Evolutionary conservation across 2,329 filamentous ascomycete genomes (phyloP).

Genomic region (Hymenoscyphus linearis): DNA sequence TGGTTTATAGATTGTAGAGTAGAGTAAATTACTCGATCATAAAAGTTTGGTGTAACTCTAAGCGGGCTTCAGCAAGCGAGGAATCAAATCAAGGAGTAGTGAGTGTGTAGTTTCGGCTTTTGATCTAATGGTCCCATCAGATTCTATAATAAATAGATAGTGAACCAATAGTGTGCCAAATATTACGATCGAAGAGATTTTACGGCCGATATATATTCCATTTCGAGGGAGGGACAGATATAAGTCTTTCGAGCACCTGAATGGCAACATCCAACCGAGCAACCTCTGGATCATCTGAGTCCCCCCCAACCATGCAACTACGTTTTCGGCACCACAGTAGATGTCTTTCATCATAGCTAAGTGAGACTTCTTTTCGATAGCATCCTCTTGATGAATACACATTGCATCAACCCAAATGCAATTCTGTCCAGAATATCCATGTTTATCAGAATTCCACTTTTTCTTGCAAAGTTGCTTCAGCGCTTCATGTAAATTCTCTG

Average conservation of each 20-base stretch:
- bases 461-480: slow-evolving; percentile 1
- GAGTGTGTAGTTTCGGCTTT: too few species aligned
- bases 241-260: background rate
- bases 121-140: slow-evolving; percentile 6
- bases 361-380: slow-evolving; percentile 8
- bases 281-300: background rate
- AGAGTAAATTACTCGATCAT: too few species aligned
- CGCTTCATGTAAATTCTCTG: slow-evolving; percentile 2
- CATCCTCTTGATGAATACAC: slow-evolving; percentile 16
- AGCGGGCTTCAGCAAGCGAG: too few species aligned
- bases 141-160: too few species aligned
- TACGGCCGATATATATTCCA: background rate
- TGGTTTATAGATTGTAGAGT: too few species aligned
- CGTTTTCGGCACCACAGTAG: slow-evolving; percentile 9
- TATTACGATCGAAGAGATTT: slow-evolving; percentile 4
- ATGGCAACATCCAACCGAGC: background rate
- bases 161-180: slow-evolving; percentile 6
- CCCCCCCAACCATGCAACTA: background rate
- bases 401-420: slow-evolving; percentile 16
- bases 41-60: too few species aligned
- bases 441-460: background rate
- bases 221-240: background rate
- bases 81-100: too few species aligned
- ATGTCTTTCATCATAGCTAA: slow-evolving; percentile 13
- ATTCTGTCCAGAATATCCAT: background rate